phyloP scores from a whole-genome alignment of 108 stramenopile species.

The Craspedostauros australis region DNA sequence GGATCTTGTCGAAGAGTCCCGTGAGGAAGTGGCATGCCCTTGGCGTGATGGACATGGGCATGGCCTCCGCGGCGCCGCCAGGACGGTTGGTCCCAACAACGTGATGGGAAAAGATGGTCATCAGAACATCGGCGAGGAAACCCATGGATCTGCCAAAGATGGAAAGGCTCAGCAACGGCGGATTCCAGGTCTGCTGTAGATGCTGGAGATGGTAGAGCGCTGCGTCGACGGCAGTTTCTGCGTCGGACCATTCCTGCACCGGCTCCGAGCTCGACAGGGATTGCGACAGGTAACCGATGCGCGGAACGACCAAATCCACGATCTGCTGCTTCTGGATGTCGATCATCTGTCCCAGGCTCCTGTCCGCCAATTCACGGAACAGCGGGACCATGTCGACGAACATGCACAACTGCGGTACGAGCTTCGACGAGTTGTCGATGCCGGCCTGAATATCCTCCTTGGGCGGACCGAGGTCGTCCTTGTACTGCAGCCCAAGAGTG shows the following conservation, averaged over 20 bases:
- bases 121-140: slow-evolving; percentile 57
- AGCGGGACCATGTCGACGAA: slow-evolving; percentile 83
- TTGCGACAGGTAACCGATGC: slow-evolving; percentile 39
- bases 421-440: slow-evolving; percentile 29
- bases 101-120: slow-evolving; percentile 52
- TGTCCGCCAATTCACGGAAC: slow-evolving; percentile 72
- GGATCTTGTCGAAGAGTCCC: too few relatives aligned
- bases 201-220: slow-evolving; percentile 69
- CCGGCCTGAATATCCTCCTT: slow-evolving; percentile 5
- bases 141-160: slow-evolving; percentile 60
- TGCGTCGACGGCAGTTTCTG: slow-evolving; percentile 67
- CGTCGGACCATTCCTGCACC: slow-evolving; percentile 77
- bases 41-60: too few relatives aligned
- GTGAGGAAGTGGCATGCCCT: too few relatives aligned
- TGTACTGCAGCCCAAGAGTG: slow-evolving; percentile 73
- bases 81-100: too few relatives aligned
- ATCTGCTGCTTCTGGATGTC: slow-evolving; percentile 62
- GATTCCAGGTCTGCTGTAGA: slow-evolving; percentile 62
- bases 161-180: slow-evolving; percentile 43
- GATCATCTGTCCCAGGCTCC: slow-evolving; percentile 64
- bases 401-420: slow-evolving; percentile 53
- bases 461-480: slow-evolving; percentile 30
- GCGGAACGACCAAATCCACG: slow-evolving; percentile 48
- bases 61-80: too few relatives aligned
- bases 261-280: slow-evolving; percentile 61